Base-by-base conservation (phyloP, 352 stramenopile genomes). In the Phytophthora ramorum region DNA sequence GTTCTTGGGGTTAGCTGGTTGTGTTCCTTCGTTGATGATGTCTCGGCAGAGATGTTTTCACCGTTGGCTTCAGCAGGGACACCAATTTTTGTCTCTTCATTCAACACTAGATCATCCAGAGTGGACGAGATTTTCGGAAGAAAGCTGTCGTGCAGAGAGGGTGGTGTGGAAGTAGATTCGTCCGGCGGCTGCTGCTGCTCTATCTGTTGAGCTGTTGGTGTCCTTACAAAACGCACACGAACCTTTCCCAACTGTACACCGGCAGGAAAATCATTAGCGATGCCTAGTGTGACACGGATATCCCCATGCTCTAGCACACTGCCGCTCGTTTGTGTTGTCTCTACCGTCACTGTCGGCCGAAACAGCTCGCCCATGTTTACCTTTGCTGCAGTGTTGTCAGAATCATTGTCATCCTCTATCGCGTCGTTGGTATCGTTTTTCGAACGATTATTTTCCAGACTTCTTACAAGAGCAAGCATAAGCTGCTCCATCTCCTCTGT, bases 351-450 rank as follows among this genome's bases (percentile, higher is more conserved):
- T 5, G 59, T 69, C 10, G 81, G 76, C 35, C 65, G 75, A 38
- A 91, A 85, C 22, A 91, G 57, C 40, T 85, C 67, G 10, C 80
- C 75, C 79, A 92, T 83, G 37, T 82, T 80, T 34, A 87, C 47
- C 28, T 65, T 72, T 48, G 46, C 16, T 14, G 48, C 41, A n/a
- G 32, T 38, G 32, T 48, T 72, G 35, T 5, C 35, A 4, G 17
- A 0, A 17, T 46, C 46, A 9, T 66, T 48, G 28, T 48, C 43
- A 7, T 51, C 46, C 50, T 38, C 30, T 9, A 4, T 17, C 7
- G 32, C 43, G 10, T 49, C 17, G 16, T 47, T 17, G 22, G 8
- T 44, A 17, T 26, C 28, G 0, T 2, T 28, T n/a, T 51, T 46
- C 12, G 12, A 34, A 9, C 24, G 24, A 16, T 48, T 57, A 32